These are phyloP conservation scores for Populus hybrid DNA, from an alignment of 441 rosid species.

Conservation along the genomic window DNA sequence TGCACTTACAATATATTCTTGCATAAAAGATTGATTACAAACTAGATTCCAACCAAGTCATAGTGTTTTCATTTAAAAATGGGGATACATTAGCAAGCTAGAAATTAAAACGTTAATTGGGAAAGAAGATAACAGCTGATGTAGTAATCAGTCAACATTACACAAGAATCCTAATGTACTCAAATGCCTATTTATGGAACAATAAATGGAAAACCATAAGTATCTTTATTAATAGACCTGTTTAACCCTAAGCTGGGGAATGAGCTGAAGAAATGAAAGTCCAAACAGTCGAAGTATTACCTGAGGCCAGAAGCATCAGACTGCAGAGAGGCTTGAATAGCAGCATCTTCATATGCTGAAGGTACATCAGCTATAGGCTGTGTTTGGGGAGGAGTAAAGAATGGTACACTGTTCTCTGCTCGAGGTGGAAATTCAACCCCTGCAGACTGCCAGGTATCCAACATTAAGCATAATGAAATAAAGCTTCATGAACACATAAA, in stretches of 20 bases:
- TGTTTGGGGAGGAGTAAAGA: constrained; percentile 98
- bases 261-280: constrained; percentile 9
- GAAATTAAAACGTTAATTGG: neutral
- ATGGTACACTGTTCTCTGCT: constrained; percentile 70
- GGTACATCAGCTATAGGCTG: constrained; percentile 61
- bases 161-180: neutral
- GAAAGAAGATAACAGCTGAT: neutral
- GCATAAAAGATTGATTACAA: neutral
- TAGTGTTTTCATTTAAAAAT: no score
- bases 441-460: constrained; percentile 50
- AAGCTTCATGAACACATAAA: neutral
- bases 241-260: neutral
- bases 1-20: neutral
- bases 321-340: constrained; percentile 85
- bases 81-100: neutral
- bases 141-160: neutral
- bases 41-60: neutral
- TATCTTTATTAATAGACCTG: neutral
- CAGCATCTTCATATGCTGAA: constrained; percentile 77
- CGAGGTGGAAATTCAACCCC: constrained; percentile 95
- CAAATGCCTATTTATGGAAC: neutral
- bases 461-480: neutral
- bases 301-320: constrained; percentile 82
- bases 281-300: constrained; percentile 29
- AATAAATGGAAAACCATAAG: neutral